Evolutionary conservation across 768 basidiomycete species (phyloP).

Genomic region (Mycena rosella): DNA sequence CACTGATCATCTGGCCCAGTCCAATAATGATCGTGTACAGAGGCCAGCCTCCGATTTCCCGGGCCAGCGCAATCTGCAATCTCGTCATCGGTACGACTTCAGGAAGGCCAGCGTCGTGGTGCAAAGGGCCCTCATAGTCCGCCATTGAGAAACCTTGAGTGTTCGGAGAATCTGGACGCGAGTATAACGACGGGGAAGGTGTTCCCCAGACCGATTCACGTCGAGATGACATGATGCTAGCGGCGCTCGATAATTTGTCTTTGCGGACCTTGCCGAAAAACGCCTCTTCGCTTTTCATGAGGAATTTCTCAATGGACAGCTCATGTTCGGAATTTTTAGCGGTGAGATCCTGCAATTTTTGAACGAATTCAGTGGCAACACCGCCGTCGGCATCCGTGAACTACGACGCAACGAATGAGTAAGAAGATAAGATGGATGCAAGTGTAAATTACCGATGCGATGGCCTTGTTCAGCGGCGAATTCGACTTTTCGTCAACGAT

Average conservation of each 20-base stretch:
- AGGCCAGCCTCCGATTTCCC: constrained; percentile 89
- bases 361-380: constrained; percentile 90
- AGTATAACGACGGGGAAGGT: constrained; percentile 72
- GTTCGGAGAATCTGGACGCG: constrained; percentile 78
- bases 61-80: constrained; percentile 85
- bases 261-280: constrained; percentile 93
- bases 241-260: constrained; percentile 88
- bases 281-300: constrained; percentile 91
- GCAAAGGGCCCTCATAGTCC: constrained; percentile 59
- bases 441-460: constrained; percentile 71
- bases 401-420: constrained; percentile 51
- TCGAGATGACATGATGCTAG: constrained; percentile 81
- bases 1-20: constrained; percentile 89
- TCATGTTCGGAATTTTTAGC: constrained; percentile 93
- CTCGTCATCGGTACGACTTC: constrained; percentile 84
- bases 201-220: constrained; percentile 89
- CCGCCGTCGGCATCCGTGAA: constrained; percentile 96
- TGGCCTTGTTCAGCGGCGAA: constrained; percentile 94
- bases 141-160: constrained; percentile 60
- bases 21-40: constrained; percentile 92
- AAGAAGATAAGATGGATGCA: not conserved
- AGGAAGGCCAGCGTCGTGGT: constrained; percentile 63
- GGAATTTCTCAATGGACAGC: constrained; percentile 91
- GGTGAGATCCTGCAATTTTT: constrained; percentile 81
- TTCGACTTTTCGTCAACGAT: constrained; percentile 93